phyloP scores from a whole-genome alignment of 352 stramenopile species.

The Stramenopiles sp. region DNA sequence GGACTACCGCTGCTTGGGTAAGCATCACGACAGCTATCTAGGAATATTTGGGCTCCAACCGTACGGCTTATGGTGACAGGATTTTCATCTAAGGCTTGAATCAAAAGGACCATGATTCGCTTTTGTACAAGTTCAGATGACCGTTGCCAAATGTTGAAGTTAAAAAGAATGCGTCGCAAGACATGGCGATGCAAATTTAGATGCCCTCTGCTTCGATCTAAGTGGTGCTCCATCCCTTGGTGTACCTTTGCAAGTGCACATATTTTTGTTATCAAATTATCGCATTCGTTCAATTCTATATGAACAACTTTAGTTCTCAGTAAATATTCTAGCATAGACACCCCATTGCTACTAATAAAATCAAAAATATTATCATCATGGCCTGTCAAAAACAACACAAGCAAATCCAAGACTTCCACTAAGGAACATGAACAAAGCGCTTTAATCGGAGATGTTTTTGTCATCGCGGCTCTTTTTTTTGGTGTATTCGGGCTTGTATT shows the following conservation, averaged over 20 bases:
- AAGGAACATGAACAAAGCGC: background rate
- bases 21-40: background rate
- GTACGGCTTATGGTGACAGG: background rate
- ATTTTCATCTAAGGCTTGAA: background rate
- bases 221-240: background rate
- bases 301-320: background rate
- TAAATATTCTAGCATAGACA: background rate
- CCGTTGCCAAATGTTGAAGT: background rate
- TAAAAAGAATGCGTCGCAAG: background rate
- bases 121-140: background rate
- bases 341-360: background rate
- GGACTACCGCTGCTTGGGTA: background rate
- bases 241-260: background rate
- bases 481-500: no score
- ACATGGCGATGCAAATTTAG: background rate
- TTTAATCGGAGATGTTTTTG: no score
- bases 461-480: no score
- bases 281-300: background rate
- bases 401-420: background rate
- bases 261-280: background rate
- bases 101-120: background rate
- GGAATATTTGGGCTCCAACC: background rate
- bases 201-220: background rate
- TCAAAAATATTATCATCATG: background rate
- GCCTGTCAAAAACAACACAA: background rate